phyloP scores from a whole-genome alignment of 148 eudicot species.

The Heliamphora exappendiculata region DNA sequence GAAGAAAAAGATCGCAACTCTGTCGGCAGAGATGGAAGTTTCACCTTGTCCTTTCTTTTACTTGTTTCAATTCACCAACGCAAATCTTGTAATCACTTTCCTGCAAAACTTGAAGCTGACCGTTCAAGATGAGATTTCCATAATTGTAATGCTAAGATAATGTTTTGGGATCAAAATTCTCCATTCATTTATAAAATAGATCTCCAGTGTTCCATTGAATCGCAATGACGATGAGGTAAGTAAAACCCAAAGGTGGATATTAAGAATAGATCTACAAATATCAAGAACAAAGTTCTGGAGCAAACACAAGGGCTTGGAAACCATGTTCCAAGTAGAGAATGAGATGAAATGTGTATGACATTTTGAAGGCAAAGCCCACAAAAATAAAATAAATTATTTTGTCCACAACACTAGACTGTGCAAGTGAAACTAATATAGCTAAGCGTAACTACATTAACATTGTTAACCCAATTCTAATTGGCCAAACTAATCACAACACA shows the following conservation, averaged over 20 bases:
- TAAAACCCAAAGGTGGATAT: not conserved
- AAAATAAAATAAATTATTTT: not conserved
- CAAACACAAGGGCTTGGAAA: not conserved
- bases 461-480: not conserved
- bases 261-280: not conserved
- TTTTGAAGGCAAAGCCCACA: not conserved
- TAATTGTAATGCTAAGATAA: not conserved
- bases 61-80: not conserved
- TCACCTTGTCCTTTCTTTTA: not conserved
- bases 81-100: not conserved
- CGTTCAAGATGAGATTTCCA: constrained; percentile 13
- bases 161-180: constrained; percentile 16
- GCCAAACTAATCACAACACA: not conserved
- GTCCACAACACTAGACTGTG: not conserved
- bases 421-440: not conserved
- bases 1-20: not conserved
- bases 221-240: not conserved
- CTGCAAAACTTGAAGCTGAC: constrained; percentile 15
- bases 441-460: not conserved
- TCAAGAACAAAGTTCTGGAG: constrained; percentile 2
- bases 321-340: not conserved
- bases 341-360: not conserved
- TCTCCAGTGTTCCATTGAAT: not conserved
- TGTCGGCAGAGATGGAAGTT: not conserved
- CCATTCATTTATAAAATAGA: not conserved